These are phyloP conservation scores for Avena atlantica DNA, from an alignment of 176 grass and related monocot species.

Conservation along the genomic window DNA sequence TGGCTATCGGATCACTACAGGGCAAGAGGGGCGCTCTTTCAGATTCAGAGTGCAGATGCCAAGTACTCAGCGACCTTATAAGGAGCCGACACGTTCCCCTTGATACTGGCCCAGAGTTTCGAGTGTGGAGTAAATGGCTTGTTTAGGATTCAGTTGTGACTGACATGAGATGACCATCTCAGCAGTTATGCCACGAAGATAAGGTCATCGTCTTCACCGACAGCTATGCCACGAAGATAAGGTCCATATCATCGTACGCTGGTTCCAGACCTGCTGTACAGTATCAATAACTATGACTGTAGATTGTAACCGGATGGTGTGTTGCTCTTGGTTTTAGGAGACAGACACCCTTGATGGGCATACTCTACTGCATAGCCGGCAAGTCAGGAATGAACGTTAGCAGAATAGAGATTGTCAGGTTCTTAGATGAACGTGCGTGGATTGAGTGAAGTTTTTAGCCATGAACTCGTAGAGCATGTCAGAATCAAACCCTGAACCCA, in stretches of 20 bases:
- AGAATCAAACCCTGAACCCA: too few species aligned
- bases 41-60: conserved; percentile 35
- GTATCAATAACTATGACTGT: neutral
- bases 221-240: neutral
- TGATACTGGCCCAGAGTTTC: neutral
- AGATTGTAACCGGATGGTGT: neutral
- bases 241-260: too few species aligned
- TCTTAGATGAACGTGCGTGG: too few species aligned
- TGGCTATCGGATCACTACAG: conserved; percentile 78
- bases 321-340: neutral
- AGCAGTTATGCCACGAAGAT: neutral
- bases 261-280: neutral
- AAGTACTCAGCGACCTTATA: conserved; percentile 3
- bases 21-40: conserved; percentile 44
- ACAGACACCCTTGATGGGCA: neutral
- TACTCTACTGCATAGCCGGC: neutral
- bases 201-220: too few species aligned
- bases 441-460: too few species aligned
- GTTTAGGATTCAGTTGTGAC: neutral
- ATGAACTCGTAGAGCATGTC: too few species aligned
- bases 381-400: neutral
- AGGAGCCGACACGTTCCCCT: neutral
- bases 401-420: neutral
- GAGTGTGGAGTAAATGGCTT: neutral
- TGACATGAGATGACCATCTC: neutral